Evolutionary conservation across 2,329 filamentous ascomycete species (phyloP).

Genomic region (Endocalyx cinctus): DNA sequence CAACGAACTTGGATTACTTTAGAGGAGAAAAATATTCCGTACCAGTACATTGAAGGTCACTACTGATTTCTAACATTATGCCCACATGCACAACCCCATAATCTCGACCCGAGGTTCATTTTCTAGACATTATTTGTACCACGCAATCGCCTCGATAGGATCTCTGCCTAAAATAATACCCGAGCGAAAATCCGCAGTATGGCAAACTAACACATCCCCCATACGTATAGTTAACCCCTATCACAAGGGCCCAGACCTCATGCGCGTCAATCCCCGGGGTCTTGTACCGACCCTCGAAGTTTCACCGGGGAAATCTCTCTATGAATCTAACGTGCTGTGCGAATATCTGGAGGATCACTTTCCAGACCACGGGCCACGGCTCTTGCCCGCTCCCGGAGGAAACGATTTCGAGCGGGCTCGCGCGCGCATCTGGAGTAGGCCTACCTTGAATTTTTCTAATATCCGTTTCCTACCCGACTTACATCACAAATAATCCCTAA

Average conservation of each 20-base stretch:
- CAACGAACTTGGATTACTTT: conserved; percentile 54
- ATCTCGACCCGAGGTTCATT: no score
- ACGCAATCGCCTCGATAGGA: no score
- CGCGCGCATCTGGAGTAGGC: conserved; percentile 47
- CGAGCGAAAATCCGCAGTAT: background rate
- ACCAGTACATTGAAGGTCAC: conserved; percentile 46
- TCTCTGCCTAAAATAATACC: no score
- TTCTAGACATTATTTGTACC: no score
- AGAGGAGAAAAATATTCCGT: conserved; percentile 55
- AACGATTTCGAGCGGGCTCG: conserved; percentile 48
- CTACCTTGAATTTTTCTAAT: no score
- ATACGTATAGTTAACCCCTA: conserved; percentile 50
- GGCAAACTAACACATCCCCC: background rate
- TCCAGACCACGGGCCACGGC: conserved; percentile 31
- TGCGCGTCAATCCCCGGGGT: conserved; percentile 53
- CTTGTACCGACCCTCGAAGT: conserved; percentile 50
- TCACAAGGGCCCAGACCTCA: conserved; percentile 48
- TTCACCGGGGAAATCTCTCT: conserved; percentile 40
- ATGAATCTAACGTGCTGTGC: conserved; percentile 52
- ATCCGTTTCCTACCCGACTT: no score
- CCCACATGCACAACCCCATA: background rate
- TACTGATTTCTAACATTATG: background rate
- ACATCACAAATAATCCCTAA: no score
- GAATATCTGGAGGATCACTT: conserved; percentile 59
- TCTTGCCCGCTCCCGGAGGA: conserved; percentile 34